These are phyloP conservation scores for Aspergillus sp. DNA, from an alignment of 2,329 filamentous ascomycete species.

Conservation along the genomic window DNA sequence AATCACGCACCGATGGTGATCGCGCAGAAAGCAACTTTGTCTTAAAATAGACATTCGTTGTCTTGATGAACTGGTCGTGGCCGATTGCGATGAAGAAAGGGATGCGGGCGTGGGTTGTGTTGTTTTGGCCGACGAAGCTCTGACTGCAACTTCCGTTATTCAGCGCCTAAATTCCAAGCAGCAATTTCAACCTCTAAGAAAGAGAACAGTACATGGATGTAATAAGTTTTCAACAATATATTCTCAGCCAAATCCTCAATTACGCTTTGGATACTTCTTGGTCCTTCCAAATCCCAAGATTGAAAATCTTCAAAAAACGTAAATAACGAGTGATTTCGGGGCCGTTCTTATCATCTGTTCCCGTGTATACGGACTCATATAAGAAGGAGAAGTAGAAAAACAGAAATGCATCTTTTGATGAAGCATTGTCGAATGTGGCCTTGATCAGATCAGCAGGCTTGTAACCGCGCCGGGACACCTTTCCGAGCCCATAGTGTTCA, in stretches of 20 bases:
- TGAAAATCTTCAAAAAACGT: conserved; percentile 10
- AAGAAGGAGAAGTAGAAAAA: conserved; percentile 18
- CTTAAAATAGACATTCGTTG: conserved; percentile 10
- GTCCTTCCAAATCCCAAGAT: conserved; percentile 1
- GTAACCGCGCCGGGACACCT: conserved; percentile 6
- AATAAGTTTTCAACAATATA: conserved; percentile 22
- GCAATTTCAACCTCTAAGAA: too few species aligned
- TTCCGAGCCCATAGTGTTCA: conserved; percentile 8
- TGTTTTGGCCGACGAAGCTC: conserved; percentile 19
- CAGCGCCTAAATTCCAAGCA: too few species aligned
- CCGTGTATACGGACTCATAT: conserved; percentile 5
- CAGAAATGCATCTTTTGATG: conserved; percentile 19
- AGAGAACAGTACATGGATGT: too few species aligned
- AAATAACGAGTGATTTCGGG: conserved; percentile 6
- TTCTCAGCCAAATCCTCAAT: conserved; percentile 20
- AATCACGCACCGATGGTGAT: conserved; percentile 17
- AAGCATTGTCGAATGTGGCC: conserved; percentile 13
- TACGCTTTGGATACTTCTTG: neutral
- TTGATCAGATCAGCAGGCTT: conserved; percentile 13
- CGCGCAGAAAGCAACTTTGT: conserved; percentile 13
- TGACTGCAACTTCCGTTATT: too few species aligned
- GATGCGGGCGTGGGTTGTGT: conserved; percentile 18
- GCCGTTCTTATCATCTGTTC: neutral
- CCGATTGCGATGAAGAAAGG: neutral
- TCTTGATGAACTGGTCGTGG: neutral